phyloP scores from a whole-genome alignment of 1,284 basidiomycete species.

The Papiliotrema terrestris region DNA sequence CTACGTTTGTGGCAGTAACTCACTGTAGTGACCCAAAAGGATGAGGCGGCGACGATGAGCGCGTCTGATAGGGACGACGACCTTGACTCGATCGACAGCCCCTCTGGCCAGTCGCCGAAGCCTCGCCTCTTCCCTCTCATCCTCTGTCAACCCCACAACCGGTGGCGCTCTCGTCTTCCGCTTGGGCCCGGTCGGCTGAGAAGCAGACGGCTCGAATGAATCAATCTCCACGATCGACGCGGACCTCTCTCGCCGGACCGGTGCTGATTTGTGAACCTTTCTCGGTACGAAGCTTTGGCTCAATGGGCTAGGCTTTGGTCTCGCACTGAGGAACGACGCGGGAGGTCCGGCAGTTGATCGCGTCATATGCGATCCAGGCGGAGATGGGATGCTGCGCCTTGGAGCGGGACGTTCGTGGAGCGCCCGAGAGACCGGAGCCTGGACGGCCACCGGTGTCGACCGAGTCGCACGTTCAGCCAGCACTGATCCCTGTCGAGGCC shows the following conservation, averaged over 20 bases:
- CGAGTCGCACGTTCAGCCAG: too few species aligned
- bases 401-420: too few species aligned
- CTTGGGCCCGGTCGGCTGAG: not conserved
- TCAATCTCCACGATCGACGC: not conserved
- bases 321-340: not conserved
- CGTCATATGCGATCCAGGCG: not conserved
- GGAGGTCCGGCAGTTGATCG: not conserved
- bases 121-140: not conserved
- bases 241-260: not conserved
- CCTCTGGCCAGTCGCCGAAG: not conserved
- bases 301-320: not conserved
- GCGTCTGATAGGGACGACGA: constrained; percentile 17
- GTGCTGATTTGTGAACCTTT: not conserved
- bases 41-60: constrained; percentile 16
- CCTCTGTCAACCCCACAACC: not conserved
- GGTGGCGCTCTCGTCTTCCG: not conserved
- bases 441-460: too few species aligned
- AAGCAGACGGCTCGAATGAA: not conserved
- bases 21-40: constrained; percentile 19
- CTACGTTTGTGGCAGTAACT: constrained; percentile 3
- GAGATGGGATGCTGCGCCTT: not conserved
- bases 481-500: too few species aligned
- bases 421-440: too few species aligned
- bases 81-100: constrained; percentile 17
- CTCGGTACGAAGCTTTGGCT: not conserved